Percentiles rank a stretch among this genome's conserved stretches.
Evolutionary conservation across 164 flowering plant genomes (phyloP).

Genomic region (Saururus chinensis): DNA sequence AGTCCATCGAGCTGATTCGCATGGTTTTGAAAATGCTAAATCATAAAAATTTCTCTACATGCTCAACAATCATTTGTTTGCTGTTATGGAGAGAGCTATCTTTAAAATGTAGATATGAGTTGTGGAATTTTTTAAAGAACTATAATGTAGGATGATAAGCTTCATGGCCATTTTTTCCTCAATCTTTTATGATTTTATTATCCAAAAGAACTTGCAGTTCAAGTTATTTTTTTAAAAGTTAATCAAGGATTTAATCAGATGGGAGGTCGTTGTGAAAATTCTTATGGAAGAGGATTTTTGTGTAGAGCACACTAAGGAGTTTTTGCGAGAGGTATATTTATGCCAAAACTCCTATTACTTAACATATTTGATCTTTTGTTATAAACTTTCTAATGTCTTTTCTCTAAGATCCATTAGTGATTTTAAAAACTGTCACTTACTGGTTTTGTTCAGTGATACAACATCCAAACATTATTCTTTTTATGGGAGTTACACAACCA

Average conservation of each 20-base stretch:
- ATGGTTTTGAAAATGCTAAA: constrained; percentile 71
- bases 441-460: constrained; percentile 32
- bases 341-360: not conserved
- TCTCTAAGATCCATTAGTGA: not conserved
- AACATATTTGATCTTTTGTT: not conserved
- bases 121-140: too few relatives aligned
- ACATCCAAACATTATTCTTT: constrained; percentile 96
- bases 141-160: too few relatives aligned
- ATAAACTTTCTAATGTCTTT: not conserved
- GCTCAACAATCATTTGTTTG: not conserved
- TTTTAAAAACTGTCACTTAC: not conserved
- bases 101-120: too few relatives aligned
- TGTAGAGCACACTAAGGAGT: constrained; percentile 73
- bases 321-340: constrained; percentile 70
- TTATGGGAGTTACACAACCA: constrained; percentile 95
- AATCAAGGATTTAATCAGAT: not conserved
- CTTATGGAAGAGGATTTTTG: constrained; percentile 94
- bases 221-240: too few relatives aligned
- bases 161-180: too few relatives aligned
- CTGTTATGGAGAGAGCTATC: too few relatives aligned
- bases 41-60: not conserved
- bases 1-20: constrained; percentile 98
- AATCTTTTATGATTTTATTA: too few relatives aligned
- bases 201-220: too few relatives aligned
- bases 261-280: constrained; percentile 99